These are phyloP conservation scores for Alternaria conjuncta DNA, from an alignment of 2,329 filamentous ascomycete species.

Conservation along the genomic window DNA sequence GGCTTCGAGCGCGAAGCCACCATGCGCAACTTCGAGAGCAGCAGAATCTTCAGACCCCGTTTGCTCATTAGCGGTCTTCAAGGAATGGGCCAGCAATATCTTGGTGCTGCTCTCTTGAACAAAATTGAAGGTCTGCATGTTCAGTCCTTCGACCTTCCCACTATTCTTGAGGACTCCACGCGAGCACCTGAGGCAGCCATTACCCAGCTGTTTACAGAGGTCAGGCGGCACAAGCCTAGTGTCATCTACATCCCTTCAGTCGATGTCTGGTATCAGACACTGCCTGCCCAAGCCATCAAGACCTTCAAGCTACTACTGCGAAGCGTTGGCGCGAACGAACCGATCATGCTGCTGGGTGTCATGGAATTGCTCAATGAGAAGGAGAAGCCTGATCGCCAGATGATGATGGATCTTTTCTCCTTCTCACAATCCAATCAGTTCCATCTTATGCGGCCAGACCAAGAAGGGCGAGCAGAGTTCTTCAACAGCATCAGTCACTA, in stretches of 20 bases:
- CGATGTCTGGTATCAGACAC: conserved; percentile 81
- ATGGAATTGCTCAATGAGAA: conserved; percentile 72
- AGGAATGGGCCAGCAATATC: conserved; percentile 94
- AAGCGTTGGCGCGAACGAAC: conserved; percentile 86
- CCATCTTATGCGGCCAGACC: conserved; percentile 70
- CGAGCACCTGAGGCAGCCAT: conserved; percentile 86
- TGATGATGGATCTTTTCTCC: conserved; percentile 82
- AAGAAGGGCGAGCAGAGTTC: conserved; percentile 75
- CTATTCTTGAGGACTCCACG: conserved; percentile 80
- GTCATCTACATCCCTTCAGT: conserved; percentile 94
- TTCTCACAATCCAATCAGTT: conserved; percentile 82
- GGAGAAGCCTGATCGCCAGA: conserved; percentile 60
- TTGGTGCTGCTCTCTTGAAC: conserved; percentile 83
- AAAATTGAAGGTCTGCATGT: conserved; percentile 94
- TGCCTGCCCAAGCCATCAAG: conserved; percentile 70
- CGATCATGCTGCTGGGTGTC: conserved; percentile 85
- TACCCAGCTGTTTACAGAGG: conserved; percentile 88
- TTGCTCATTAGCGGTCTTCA: conserved; percentile 80
- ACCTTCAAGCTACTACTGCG: conserved; percentile 84
- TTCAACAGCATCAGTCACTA: conserved; percentile 78
- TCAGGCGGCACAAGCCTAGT: conserved; percentile 91
- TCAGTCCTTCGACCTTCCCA: conserved; percentile 90
- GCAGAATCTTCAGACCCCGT: conserved; percentile 85
- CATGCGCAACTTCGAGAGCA: conserved; percentile 76
- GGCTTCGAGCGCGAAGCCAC: conserved; percentile 85